Percentiles rank a stretch among this genome's conserved stretches.
Evolutionary conservation across 306 rosid genomes (phyloP).

Genomic region (Quercus ilex): DNA sequence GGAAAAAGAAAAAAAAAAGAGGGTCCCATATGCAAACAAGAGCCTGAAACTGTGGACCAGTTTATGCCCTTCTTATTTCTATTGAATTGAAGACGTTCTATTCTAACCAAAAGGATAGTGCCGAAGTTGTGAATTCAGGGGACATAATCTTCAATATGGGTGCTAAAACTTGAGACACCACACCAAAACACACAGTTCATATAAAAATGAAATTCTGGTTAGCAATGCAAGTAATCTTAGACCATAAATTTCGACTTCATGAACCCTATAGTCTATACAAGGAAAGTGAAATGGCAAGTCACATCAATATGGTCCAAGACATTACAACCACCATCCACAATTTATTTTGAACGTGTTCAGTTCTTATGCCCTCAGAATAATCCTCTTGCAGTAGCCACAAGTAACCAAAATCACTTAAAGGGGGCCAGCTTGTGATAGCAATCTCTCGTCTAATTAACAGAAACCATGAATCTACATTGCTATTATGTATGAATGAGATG

Average conservation of each 20-base stretch:
- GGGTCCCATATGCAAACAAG: background rate
- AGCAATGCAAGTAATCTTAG: background rate
- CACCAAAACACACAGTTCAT: background rate
- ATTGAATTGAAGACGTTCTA: background rate
- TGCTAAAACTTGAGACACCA: background rate
- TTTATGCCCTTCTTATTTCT: background rate
- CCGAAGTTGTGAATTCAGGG: background rate
- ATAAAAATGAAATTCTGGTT: background rate
- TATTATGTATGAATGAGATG: background rate
- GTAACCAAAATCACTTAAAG: background rate
- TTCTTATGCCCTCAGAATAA: background rate
- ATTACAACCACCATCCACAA: background rate
- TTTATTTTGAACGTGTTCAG: background rate
- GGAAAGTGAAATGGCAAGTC: background rate
- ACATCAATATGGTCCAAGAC: background rate
- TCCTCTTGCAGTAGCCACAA: background rate
- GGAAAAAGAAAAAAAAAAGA: too few species aligned
- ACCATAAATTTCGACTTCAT: background rate
- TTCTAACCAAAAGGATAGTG: background rate
- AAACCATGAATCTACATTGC: background rate
- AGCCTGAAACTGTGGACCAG: background rate
- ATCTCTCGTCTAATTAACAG: background rate
- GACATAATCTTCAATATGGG: background rate
- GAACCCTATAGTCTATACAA: background rate
- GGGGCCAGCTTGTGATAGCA: background rate